phyloP scores from a whole-genome alignment of 1,284 basidiomycete genomes.

The Ganoderma boninense region DNA sequence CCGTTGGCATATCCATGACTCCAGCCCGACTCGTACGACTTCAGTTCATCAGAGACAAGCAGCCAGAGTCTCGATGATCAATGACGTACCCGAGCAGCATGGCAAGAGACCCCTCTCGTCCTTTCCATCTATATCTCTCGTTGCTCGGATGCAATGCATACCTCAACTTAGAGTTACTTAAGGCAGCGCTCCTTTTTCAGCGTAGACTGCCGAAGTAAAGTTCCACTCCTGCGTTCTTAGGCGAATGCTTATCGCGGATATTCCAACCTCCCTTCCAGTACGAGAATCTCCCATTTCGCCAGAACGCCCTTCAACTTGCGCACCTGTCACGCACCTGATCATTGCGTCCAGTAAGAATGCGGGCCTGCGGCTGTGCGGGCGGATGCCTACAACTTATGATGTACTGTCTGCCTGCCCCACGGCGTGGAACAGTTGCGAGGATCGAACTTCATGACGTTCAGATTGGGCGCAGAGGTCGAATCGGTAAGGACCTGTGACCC shows the following conservation, averaged over 20 bases:
- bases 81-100: constrained; percentile 43
- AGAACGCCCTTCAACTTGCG: constrained; percentile 56
- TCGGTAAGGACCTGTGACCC: constrained; percentile 64
- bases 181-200: constrained; percentile 23
- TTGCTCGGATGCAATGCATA: constrained; percentile 61
- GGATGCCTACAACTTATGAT: constrained; percentile 58
- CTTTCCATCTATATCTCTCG: constrained; percentile 64
- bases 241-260: constrained; percentile 52
- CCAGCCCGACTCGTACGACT: not conserved
- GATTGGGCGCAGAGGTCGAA: constrained; percentile 64
- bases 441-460: constrained; percentile 56
- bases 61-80: not conserved
- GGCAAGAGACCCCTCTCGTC: constrained; percentile 70
- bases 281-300: constrained; percentile 70
- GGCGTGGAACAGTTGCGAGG: constrained; percentile 56
- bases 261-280: constrained; percentile 82
- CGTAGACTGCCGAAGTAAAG: not conserved
- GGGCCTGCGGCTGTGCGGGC: constrained; percentile 74
- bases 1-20: not conserved
- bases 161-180: constrained; percentile 69
- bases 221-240: not conserved
- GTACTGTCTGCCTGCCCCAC: constrained; percentile 72
- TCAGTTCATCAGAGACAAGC: not conserved
- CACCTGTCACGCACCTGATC: constrained; percentile 63
- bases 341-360: constrained; percentile 81